Base-by-base conservation (phyloP, 345 rosid species). In the Clausena lansium region DNA sequence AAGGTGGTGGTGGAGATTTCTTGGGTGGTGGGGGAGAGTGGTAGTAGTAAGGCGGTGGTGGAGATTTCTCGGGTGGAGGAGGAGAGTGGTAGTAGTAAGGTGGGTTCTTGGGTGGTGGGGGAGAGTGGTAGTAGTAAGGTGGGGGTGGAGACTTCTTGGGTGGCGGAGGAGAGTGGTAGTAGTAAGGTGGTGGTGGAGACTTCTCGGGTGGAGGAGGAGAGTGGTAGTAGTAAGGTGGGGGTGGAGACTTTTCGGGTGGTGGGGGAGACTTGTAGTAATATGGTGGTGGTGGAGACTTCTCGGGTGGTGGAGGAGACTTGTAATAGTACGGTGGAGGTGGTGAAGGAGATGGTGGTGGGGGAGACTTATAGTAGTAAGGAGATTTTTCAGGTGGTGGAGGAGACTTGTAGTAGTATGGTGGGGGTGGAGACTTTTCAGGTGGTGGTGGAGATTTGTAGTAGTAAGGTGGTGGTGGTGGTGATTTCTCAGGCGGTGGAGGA, bases 321-420 rank as follows among this genome's bases (percentile, higher is more conserved):
- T 85, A 85, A 35, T 83, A 33, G 39, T 87, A 79, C 0, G 87
- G 89, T 4, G 90, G 88, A 0, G 82, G 83, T 0, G 86, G n/a
- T n/a, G n/a, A n/a, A n/a, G n/a, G 85, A 1, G 85, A 84, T 2
- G 91, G 91, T 14, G 90, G 93, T 2, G 93, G 93, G 0, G 93
- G 93, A 0, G 93, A 89, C 0, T 78, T 69, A 25, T 89, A 88
- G 32, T 84, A 79, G 60, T 89, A 87, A 0, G 84, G 88, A 9
- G 87, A 87, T 0, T 81, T 78, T 0, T 52, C 75, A 0, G 89
- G 88, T 8, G 92, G 92, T 1, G 90, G 86, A 0, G 89, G 91
- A 0, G 89, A 85, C 0, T 87, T 77, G 58, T 83, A 83, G 7
- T 76, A 60, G 10, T 79, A 79, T 0, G 85, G 85, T 2, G 84